phyloP scores from a whole-genome alignment of 139 green algal genomes.

The Pycnococcus provasolii region DNA sequence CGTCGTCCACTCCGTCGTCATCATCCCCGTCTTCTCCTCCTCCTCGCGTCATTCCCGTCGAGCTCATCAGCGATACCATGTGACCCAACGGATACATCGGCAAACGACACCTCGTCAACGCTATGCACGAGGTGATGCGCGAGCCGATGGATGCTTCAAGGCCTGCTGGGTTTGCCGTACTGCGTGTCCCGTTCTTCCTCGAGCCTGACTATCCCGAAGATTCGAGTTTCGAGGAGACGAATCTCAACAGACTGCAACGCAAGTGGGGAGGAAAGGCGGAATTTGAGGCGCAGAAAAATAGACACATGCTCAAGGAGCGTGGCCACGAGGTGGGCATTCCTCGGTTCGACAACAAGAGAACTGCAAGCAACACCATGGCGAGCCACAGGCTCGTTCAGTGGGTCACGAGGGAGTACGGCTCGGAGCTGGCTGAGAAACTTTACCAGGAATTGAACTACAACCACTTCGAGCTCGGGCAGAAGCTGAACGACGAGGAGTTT shows the following conservation, averaged over 20 bases:
- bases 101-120: slow-evolving; percentile 19
- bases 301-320: slow-evolving; percentile 20
- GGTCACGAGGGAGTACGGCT: slow-evolving; percentile 16
- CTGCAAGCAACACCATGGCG: slow-evolving; percentile 15
- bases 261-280: slow-evolving; percentile 17
- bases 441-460: slow-evolving; percentile 14
- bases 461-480: slow-evolving; percentile 17
- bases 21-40: too few species aligned
- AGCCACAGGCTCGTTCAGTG: slow-evolving; percentile 21
- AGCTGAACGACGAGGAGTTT: slow-evolving; percentile 20
- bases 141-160: slow-evolving; percentile 8
- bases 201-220: slow-evolving; percentile 15
- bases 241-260: slow-evolving; percentile 4
- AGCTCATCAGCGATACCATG: slow-evolving; percentile 24
- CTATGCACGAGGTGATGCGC: slow-evolving; percentile 7
- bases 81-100: slow-evolving; percentile 30
- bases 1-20: too few species aligned
- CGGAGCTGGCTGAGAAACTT: not conserved
- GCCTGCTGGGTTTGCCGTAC: slow-evolving; percentile 9
- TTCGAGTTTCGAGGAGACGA: slow-evolving; percentile 15
- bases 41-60: not conserved
- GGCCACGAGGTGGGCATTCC: slow-evolving; percentile 19
- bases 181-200: slow-evolving; percentile 24
- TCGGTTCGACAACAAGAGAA: slow-evolving; percentile 7
- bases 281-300: slow-evolving; percentile 23